phyloP scores from a whole-genome alignment of 371 early-diverging fungal genomes.

The Lichtheimia ramosa region DNA sequence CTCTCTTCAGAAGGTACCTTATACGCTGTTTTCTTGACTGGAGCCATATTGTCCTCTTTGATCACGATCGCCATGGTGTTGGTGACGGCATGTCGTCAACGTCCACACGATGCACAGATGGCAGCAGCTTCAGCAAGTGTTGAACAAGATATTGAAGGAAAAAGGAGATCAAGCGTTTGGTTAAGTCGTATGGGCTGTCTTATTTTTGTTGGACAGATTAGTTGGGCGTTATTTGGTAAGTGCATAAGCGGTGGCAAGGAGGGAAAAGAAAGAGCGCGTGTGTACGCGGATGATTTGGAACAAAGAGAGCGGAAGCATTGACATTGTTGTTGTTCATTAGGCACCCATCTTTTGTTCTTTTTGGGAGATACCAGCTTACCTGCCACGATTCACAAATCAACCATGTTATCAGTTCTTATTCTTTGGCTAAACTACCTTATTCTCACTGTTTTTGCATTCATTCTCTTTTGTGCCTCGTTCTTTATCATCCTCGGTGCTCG shows the following conservation, averaged over 20 bases:
- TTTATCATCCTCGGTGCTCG: constrained; percentile 28
- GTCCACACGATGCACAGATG: constrained; percentile 6
- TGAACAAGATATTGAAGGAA: constrained; percentile 4
- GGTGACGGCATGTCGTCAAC: constrained; percentile 18
- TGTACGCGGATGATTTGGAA: background rate
- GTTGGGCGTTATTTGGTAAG: constrained; percentile 34
- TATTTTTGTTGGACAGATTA: constrained; percentile 28
- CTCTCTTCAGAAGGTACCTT: constrained; percentile 9
- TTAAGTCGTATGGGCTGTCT: constrained; percentile 25
- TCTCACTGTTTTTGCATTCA: constrained; percentile 26
- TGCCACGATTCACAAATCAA: constrained; percentile 15
- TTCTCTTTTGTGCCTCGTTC: constrained; percentile 33
- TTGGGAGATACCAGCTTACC: constrained; percentile 7
- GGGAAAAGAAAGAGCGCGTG: constrained; percentile 2
- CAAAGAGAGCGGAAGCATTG: background rate
- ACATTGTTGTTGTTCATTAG: constrained; percentile 6
- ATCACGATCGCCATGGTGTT: constrained; percentile 20
- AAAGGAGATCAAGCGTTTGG: constrained; percentile 21
- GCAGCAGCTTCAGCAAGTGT: background rate
- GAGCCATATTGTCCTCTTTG: constrained; percentile 23
- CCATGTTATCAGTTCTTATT: constrained; percentile 20
- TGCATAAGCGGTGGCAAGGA: background rate
- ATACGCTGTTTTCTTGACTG: constrained; percentile 19
- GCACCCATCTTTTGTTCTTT: constrained; percentile 21
- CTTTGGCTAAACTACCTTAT: constrained; percentile 33